Evolutionary conservation across 1,139 yeast species (phyloP).

Genomic region (Scheffersomyces lignicola): DNA sequence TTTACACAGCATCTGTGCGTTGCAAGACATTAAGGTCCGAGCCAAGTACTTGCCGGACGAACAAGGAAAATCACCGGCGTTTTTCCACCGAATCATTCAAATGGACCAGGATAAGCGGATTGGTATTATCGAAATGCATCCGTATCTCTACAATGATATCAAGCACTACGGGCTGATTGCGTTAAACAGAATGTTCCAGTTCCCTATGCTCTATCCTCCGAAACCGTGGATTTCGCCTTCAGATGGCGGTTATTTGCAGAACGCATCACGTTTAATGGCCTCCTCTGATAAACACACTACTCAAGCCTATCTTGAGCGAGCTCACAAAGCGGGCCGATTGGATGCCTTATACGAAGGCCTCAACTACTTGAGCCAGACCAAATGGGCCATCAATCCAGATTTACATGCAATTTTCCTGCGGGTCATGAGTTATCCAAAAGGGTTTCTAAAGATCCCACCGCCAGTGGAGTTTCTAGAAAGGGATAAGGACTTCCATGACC

Average conservation of each 20-base stretch:
- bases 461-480: slow-evolving; percentile 7
- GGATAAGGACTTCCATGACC: slow-evolving; percentile 14
- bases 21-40: slow-evolving; percentile 10
- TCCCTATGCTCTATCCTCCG: slow-evolving; percentile 46
- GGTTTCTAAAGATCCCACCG: slow-evolving; percentile 34
- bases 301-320: slow-evolving; percentile 22
- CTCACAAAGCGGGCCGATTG: slow-evolving; percentile 35
- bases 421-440: slow-evolving; percentile 20
- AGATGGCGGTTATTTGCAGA: slow-evolving; percentile 36
- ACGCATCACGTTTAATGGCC: slow-evolving; percentile 26
- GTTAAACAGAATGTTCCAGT: slow-evolving; percentile 13
- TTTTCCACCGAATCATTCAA: slow-evolving; percentile 4
- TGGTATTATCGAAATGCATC: slow-evolving; percentile 28
- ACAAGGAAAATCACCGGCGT: slow-evolving; percentile 11
- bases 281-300: slow-evolving; percentile 20
- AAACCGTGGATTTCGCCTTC: slow-evolving; percentile 34
- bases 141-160: slow-evolving; percentile 17
- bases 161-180: slow-evolving; percentile 5
- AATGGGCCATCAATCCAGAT: slow-evolving; percentile 39
- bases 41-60: slow-evolving; percentile 7
- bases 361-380: slow-evolving; percentile 26
- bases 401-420: slow-evolving; percentile 24
- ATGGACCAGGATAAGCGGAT: slow-evolving; percentile 6
- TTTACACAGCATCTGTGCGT: not conserved
- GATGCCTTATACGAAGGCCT: slow-evolving; percentile 31